Base-by-base conservation (phyloP, 805 yeast genomes). In the Teunomyces kruisii region DNA sequence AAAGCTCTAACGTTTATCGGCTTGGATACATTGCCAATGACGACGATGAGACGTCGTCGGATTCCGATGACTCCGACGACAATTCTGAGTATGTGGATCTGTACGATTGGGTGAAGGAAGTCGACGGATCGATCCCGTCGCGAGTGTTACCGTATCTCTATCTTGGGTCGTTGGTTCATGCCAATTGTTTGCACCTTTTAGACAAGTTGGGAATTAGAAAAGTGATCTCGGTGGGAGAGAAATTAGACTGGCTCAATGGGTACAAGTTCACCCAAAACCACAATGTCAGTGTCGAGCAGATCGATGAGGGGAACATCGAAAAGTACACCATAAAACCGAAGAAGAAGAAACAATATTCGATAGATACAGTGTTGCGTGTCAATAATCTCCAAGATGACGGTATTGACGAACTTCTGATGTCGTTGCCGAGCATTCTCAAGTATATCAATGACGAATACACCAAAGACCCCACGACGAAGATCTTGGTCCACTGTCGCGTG, bases 321-420 rank as follows among this genome's bases (percentile, higher is more conserved):
- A 37, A 63, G 17, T 61, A 53, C 42, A 49, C 49, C 37, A 66
- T 70, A 10, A 33, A 19, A 6, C 68, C 70, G 1, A 50, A 48
- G 24, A 27, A 27, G 32, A 15, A 39, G 31, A 39, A 42, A 13
- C 28, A 40, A 7, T 50, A 57, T 26, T 33, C 62, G 8, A 70
- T 82, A 8, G 62, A 67, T 7, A 72, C 78, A 36, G 74, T 83
- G 17, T 66, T 87, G 81, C 74, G 76, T 49, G 79, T 92, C 31
- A 76, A 80, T 49, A 83, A 88, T 56, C 71, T 92, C 29, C 90
- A 86, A 57, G 98, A 92, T 62, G 96, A 92, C 62, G 97, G 98
- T 0, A 83, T 87, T 39, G 96, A 91, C 49, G 82, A 87, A 45
- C 67, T 91, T 40, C 74, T 85, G 0, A 66, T 68, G 30, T 77